Evolutionary conservation across 768 basidiomycete genomes (phyloP).

Genomic region (Punctularia strigosozonata): DNA sequence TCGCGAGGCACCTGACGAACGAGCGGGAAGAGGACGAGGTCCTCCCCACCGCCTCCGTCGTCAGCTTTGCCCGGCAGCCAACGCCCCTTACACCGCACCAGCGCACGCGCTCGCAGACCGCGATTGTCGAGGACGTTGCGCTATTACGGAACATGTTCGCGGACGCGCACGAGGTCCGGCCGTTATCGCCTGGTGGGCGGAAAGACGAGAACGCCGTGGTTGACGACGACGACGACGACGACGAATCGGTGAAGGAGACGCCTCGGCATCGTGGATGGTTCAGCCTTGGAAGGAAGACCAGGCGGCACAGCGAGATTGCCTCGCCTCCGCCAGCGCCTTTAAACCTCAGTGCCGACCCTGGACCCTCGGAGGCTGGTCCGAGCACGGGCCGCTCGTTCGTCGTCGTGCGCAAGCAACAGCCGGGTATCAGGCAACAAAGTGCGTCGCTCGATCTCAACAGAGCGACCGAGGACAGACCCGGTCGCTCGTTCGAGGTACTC

Average conservation of each 20-base stretch:
- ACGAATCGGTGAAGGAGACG: constrained; percentile 2
- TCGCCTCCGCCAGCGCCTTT: constrained; percentile 14
- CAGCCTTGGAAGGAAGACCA: constrained; percentile 46
- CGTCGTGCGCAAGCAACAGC: constrained; percentile 15
- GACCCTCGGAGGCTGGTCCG: constrained; percentile 5
- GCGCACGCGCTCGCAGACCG: constrained; percentile 74
- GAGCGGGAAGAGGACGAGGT: constrained; percentile 20
- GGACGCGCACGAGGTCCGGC: constrained; percentile 6
- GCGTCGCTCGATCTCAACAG: too few relatives aligned
- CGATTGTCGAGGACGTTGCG: constrained; percentile 61
- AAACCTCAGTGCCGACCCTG: too few relatives aligned
- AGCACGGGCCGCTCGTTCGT: constrained; percentile 22
- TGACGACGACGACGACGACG: constrained; percentile 7
- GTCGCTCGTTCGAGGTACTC: too few relatives aligned
- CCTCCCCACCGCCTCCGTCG: constrained; percentile 38
- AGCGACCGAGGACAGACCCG: too few relatives aligned
- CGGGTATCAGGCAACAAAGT: too few relatives aligned
- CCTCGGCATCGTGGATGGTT: constrained; percentile 10
- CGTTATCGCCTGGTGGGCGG: too few relatives aligned
- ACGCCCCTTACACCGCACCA: constrained; percentile 55
- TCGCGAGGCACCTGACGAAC: too few relatives aligned
- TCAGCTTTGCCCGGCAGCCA: constrained; percentile 29
- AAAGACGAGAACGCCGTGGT: constrained; percentile 8
- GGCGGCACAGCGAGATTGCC: constrained; percentile 49
- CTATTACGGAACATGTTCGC: neutral